Conservation (phyloP, 805 yeast species). For the Ogataea ramenticola region DNA sequence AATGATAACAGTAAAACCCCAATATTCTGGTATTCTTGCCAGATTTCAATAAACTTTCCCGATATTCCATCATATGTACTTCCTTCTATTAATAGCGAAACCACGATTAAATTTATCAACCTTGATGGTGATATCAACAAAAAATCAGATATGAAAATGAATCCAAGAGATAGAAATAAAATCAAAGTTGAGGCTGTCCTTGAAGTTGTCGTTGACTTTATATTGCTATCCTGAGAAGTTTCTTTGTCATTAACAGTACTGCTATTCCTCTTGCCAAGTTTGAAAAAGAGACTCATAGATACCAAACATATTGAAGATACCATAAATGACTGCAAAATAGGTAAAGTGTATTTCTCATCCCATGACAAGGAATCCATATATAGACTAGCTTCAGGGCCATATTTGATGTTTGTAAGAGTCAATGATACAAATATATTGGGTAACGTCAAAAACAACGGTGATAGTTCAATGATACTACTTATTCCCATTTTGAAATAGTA, state of each 20-base stretch:
- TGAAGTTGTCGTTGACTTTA: background rate
- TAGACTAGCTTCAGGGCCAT: constrained; percentile 3
- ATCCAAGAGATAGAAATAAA: constrained; percentile 7
- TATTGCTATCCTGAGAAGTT: too few species aligned
- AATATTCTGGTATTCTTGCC: constrained; percentile 6
- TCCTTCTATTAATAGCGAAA: constrained; percentile 12
- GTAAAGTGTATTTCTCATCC: constrained; percentile 4
- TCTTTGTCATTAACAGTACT: too few species aligned
- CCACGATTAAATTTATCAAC: constrained; percentile 16
- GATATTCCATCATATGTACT: background rate
- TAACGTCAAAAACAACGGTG: constrained; percentile 26
- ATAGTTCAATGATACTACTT: constrained; percentile 14
- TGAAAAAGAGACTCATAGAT: background rate
- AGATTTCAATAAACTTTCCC: constrained; percentile 3
- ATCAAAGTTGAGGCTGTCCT: background rate
- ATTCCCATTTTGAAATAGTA: background rate
- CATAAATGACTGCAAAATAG: constrained; percentile 13
- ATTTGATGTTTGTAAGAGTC: constrained; percentile 12
- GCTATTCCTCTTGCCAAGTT: background rate
- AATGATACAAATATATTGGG: constrained; percentile 27
- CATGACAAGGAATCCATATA: background rate
- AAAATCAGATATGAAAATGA: constrained; percentile 7
- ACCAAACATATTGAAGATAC: constrained; percentile 13
- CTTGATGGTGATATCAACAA: constrained; percentile 21
- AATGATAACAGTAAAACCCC: constrained; percentile 5